Evolutionary conservation across 768 basidiomycete genomes (phyloP).

Genomic region (Auricularia sp.): DNA sequence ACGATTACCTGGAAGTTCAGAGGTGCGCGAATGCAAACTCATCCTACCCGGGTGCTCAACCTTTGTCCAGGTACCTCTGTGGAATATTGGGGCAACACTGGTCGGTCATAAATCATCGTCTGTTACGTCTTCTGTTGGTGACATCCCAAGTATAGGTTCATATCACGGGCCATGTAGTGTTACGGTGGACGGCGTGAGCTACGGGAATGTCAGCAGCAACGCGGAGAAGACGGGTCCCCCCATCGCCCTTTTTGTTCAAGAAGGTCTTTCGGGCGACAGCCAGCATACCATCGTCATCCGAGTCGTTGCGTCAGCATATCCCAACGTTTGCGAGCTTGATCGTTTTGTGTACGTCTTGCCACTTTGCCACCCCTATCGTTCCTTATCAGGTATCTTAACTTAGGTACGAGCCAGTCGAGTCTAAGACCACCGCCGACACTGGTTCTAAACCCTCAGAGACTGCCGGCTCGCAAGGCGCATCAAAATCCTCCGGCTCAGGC

Average conservation of each 20-base stretch:
- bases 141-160: background rate
- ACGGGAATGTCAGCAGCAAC: conserved; percentile 2
- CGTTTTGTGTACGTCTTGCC: conserved; percentile 4
- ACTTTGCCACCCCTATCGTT: background rate
- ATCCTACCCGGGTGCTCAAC: background rate
- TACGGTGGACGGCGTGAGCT: background rate
- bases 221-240: conserved; percentile 1
- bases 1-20: conserved; percentile 3
- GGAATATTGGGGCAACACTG: conserved; percentile 7
- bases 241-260: background rate
- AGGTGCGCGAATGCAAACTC: background rate
- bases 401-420: background rate
- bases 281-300: conserved; percentile 4
- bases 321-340: conserved; percentile 9
- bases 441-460: background rate
- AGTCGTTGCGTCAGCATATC: background rate
- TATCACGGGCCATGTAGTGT: conserved; percentile 6
- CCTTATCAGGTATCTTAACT: background rate
- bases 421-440: background rate
- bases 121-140: background rate
- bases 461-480: background rate
- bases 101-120: background rate
- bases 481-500: background rate
- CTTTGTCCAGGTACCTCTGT: background rate
- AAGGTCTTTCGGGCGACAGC: background rate